Percentiles rank a stretch among this genome's conserved stretches.
Evolutionary conservation across 2,329 filamentous ascomycete species (phyloP).

Genomic region (Fusarium oligoseptatum): DNA sequence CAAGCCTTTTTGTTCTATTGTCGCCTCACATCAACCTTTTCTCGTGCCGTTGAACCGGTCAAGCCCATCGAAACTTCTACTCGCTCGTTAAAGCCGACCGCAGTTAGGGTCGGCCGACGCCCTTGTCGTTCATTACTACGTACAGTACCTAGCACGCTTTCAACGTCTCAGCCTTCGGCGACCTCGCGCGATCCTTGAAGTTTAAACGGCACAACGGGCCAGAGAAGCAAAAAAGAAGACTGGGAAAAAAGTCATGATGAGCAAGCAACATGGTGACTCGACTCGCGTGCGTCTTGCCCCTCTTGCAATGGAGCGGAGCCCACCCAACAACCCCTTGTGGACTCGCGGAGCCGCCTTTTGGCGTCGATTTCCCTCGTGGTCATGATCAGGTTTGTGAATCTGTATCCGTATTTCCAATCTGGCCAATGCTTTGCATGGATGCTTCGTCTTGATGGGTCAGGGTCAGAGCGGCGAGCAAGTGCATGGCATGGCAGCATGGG

Average conservation of each 20-base stretch:
- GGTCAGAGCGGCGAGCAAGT: background rate
- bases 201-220: background rate
- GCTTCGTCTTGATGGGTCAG: conserved; percentile 9
- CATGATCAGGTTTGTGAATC: conserved; percentile 11
- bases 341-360: conserved; percentile 27
- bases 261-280: conserved; percentile 18
- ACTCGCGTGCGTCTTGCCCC: conserved; percentile 19
- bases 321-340: conserved; percentile 1
- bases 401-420: conserved; percentile 14
- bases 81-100: background rate
- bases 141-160: background rate
- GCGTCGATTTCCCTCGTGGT: conserved; percentile 17
- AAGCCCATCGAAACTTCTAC: background rate
- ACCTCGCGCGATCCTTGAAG: conserved; percentile 4
- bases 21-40: conserved; percentile 19
- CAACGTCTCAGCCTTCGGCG: background rate
- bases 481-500: conserved; percentile 1
- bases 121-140: background rate
- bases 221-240: background rate
- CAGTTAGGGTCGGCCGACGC: conserved; percentile 1
- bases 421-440: conserved; percentile 24
- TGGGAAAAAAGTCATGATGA: conserved; percentile 12
- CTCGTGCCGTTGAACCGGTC: conserved; percentile 29
- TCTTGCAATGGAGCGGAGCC: conserved; percentile 7
- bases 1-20: conserved; percentile 27